Conservation (phyloP, 2,329 filamentous ascomycete genomes). For the Cercospora janseana region DNA sequence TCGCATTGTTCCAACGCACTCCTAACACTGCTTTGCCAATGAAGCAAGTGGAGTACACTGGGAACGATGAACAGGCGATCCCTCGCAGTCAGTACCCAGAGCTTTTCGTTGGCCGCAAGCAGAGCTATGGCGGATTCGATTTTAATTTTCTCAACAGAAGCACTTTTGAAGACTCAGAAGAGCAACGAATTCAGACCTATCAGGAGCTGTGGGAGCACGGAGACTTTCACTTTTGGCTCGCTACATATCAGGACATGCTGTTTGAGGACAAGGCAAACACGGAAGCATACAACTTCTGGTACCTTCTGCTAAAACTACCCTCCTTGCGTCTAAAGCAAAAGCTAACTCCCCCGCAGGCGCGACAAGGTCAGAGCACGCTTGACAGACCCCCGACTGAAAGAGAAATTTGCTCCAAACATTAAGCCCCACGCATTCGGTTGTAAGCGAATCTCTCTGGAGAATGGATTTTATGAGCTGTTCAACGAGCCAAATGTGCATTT, state of each 20-base stretch:
- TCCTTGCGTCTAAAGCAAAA: background rate
- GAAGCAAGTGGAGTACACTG: conserved; percentile 42
- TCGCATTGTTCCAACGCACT: conserved; percentile 64
- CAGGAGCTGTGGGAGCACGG: conserved; percentile 13
- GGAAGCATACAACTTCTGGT: conserved; percentile 53
- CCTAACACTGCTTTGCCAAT: conserved; percentile 55
- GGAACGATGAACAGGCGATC: conserved; percentile 34
- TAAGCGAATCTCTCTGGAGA: conserved; percentile 49
- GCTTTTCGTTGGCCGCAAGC: conserved; percentile 53
- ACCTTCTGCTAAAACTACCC: background rate
- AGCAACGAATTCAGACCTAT: conserved; percentile 11
- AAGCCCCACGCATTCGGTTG: conserved; percentile 32
- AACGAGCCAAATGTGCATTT: conserved; percentile 43
- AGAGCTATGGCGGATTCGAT: conserved; percentile 41
- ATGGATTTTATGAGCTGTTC: conserved; percentile 48
- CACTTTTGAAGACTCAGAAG: conserved; percentile 8
- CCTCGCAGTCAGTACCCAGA: conserved; percentile 35
- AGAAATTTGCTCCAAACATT: conserved; percentile 56
- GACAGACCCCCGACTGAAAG: conserved; percentile 55
- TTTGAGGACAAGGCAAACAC: conserved; percentile 51
- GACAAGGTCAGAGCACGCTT: conserved; percentile 35
- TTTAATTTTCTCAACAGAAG: conserved; percentile 36
- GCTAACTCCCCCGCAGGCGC: conserved; percentile 8
- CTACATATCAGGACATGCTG: conserved; percentile 37
- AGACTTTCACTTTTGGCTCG: conserved; percentile 38